phyloP scores from a whole-genome alignment of 768 basidiomycete genomes.

The Leccinum subgranulosum region DNA sequence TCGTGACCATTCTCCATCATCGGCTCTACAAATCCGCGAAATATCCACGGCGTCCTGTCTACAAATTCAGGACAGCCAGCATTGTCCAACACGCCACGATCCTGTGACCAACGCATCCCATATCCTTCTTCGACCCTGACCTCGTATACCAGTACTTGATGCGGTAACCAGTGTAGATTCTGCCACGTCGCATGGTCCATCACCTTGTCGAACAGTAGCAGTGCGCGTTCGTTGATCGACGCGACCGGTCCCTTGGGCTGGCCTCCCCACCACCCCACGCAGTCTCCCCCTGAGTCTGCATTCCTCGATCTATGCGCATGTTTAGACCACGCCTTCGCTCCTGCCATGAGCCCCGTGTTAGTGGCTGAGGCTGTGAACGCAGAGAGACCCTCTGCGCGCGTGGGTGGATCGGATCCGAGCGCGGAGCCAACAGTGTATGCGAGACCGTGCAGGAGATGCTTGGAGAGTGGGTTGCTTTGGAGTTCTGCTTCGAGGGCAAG shows the following conservation, averaged over 20 bases:
- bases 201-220: slow-evolving; percentile 51
- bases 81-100: slow-evolving; percentile 26
- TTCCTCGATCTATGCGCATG: slow-evolving; percentile 53
- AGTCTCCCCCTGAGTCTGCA: not conserved
- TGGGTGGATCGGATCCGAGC: slow-evolving; percentile 48
- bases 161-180: slow-evolving; percentile 66
- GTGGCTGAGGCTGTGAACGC: slow-evolving; percentile 50
- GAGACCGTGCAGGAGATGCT: slow-evolving; percentile 48
- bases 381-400: slow-evolving; percentile 43
- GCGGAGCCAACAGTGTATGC: slow-evolving; percentile 63
- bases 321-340: slow-evolving; percentile 66
- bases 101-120: slow-evolving; percentile 66
- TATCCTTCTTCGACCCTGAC: slow-evolving; percentile 57
- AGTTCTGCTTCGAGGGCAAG: slow-evolving; percentile 14
- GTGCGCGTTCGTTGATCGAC: slow-evolving; percentile 49
- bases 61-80: not conserved
- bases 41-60: slow-evolving; percentile 41
- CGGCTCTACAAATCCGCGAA: slow-evolving; percentile 66
- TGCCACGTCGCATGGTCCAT: slow-evolving; percentile 53
- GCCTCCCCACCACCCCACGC: slow-evolving; percentile 56
- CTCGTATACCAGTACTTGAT: slow-evolving; percentile 60
- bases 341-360: slow-evolving; percentile 50
- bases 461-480: slow-evolving; percentile 34
- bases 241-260: slow-evolving; percentile 50
- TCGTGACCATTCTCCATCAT: slow-evolving; percentile 69